These are phyloP conservation scores for Ampelomyces quisqualis DNA, from an alignment of 2,329 filamentous ascomycete genomes.

Conservation along the genomic window DNA sequence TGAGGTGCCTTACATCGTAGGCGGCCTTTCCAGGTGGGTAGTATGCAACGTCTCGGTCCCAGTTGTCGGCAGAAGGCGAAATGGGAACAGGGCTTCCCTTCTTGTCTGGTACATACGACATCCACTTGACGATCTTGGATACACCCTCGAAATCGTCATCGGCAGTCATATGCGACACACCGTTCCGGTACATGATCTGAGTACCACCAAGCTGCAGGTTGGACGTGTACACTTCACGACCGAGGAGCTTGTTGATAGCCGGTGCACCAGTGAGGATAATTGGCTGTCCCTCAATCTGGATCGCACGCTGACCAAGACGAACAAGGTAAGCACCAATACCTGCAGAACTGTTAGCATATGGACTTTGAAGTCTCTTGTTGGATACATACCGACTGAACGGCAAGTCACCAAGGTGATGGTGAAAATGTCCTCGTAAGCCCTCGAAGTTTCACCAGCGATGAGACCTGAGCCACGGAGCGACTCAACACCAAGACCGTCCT, in stretches of 20 bases:
- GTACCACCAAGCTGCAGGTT: slow-evolving; percentile 99
- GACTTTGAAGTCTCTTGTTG: neutral
- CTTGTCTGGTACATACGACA: slow-evolving; percentile 96
- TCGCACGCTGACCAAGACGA: slow-evolving; percentile 94
- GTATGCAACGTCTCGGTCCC: slow-evolving; percentile 91
- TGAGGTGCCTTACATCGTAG: slow-evolving; percentile 93
- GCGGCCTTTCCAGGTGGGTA: slow-evolving; percentile 76
- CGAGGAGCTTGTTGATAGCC: slow-evolving; percentile 96
- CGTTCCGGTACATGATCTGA: slow-evolving; percentile 99
- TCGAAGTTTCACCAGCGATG: slow-evolving; percentile 94
- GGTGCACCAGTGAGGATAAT: slow-evolving; percentile 98
- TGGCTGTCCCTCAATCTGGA: slow-evolving; percentile 97
- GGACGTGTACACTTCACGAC: slow-evolving; percentile 97
- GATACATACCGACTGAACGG: slow-evolving; percentile 77
- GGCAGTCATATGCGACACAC: slow-evolving; percentile 98
- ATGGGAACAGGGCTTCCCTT: slow-evolving; percentile 92
- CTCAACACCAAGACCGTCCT: slow-evolving; percentile 96
- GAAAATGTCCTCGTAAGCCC: slow-evolving; percentile 98
- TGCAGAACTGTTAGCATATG: slow-evolving; percentile 46
- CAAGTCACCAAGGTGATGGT: slow-evolving; percentile 97
- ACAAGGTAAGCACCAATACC: slow-evolving; percentile 98
- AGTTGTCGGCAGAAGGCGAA: slow-evolving; percentile 77
- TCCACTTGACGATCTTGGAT: slow-evolving; percentile 96
- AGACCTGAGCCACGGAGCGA: slow-evolving; percentile 95
- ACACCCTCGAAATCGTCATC: slow-evolving; percentile 97